Percentiles rank a stretch among this genome's conserved stretches.
Conservation (phyloP, 2,329 filamentous ascomycete genomes). For the Exophiala sp. region DNA sequence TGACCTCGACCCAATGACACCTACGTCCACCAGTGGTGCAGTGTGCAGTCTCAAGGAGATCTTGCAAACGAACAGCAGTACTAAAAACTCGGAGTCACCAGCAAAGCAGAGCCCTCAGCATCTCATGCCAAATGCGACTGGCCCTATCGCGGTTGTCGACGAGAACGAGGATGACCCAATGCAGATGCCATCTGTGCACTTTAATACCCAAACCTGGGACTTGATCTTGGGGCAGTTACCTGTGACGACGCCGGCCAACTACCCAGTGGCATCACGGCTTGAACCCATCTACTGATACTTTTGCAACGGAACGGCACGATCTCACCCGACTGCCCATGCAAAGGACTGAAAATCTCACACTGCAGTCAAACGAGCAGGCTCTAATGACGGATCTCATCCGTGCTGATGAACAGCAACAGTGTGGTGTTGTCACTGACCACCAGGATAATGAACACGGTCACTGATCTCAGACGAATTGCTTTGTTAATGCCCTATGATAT, state of each 20-base stretch:
- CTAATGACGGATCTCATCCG: not conserved
- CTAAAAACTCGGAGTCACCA: not conserved
- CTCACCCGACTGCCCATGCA: no score
- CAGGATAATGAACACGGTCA: no score
- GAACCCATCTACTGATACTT: no score
- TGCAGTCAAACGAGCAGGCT: not conserved
- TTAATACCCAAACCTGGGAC: slow-evolving; percentile 29
- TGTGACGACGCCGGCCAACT: slow-evolving; percentile 10
- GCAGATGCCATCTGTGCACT: slow-evolving; percentile 23
- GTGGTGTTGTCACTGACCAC: no score
- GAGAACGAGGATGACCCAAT: slow-evolving; percentile 9
- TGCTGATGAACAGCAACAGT: no score
- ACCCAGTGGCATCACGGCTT: no score
- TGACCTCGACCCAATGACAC: slow-evolving; percentile 12
- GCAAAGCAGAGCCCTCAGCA: slow-evolving; percentile 1
- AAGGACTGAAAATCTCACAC: no score
- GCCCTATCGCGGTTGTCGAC: slow-evolving; percentile 2
- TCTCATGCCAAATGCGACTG: not conserved
- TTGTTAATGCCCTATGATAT: no score
- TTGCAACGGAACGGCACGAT: no score
- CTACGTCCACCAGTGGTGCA: slow-evolving; percentile 10
- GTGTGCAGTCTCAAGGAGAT: slow-evolving; percentile 16
- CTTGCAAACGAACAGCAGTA: slow-evolving; percentile 11
- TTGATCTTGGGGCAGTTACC: slow-evolving; percentile 17
- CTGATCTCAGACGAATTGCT: no score